Base-by-base conservation (phyloP, 257 asterid species). In the Scutellaria baicalensis region DNA sequence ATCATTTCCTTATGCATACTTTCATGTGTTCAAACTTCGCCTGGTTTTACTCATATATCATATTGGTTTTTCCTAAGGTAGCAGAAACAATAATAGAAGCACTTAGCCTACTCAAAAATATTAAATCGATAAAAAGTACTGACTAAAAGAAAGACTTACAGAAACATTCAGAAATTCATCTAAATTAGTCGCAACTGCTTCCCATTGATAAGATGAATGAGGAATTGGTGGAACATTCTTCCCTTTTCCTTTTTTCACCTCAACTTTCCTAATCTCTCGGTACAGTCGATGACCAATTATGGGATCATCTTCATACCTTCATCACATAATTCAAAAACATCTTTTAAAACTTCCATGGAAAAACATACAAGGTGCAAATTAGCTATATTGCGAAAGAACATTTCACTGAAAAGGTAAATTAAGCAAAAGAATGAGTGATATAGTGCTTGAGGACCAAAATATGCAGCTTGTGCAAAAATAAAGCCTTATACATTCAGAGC, bases 291-390 rank as follows among this genome's bases (percentile, higher is more conserved):
- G 98, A 44, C 99, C 99, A 63, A 94, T 60, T 52, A 83, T 43
- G 13, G 97, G 87, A 80, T 94, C 99, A 59, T 89, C 93, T 85
- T 94, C 99, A 72, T 84, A 94, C 99, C 99, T 94, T 77, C 44
- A 80, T 69, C 23, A 71, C 38, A 76, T 59, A 40, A 66, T 31
- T 43, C 54, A 61, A 62, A 60, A 4, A 57, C 61, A 38, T 52
- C 48, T n/a, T 10, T 16, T 23, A 10, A 21, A 56, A 18, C 13
- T 56, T 36, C 38, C 50, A 51, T 62, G 31, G 76, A 71, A 43
- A 49, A 65, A 76, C 55, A 65, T 16, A 21, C 21, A 59, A 31
- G 6, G 36, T 36, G 40, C 43, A 17, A 39, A 61, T 76, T 49
- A 20, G n/a, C 56, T 35, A 60, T 62, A 75, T 9, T 23, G 70